Evolutionary conservation across 2,329 filamentous ascomycete species (phyloP), one percentile per base, ranked within the genome.

Genomic region (Hymenoscyphus fraxineus): DNA sequence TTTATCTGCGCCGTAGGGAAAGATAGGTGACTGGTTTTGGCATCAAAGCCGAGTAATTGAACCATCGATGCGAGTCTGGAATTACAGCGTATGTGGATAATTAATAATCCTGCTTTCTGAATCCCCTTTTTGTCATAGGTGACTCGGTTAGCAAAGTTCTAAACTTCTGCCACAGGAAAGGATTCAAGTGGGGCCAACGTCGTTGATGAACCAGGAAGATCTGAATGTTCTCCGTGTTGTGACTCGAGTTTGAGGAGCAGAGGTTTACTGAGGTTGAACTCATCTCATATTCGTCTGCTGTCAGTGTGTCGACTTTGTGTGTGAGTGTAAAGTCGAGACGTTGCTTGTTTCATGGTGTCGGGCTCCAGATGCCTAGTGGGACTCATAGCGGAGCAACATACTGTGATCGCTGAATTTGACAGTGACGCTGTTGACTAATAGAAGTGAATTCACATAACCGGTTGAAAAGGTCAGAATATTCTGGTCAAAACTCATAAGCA

Each of bases 261-360:
- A 19, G 47, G n/a, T 19, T 54, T 54, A 22, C 22, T 13, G 47
- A 22, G 47, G 47, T 54, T 13, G 47, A 54, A 22, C 22, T 22
- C 44, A 19, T 51, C 44, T 22, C 44, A 22, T 27, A n/a, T 51
- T 51, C 22, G 19, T 9, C 47, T 54, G 47, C 47, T 27, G 19
- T 54, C 47, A 54, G 10, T 54, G 22, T 51, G 16, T 13, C 22
- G 47, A 27, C 22, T 12, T 27, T 54, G 44, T 9, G n/a, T 51
- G 44, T 51, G 44, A 51, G 44, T 51, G 44, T 12, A 54, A 54
- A 54, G 47, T 54, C 47, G 47, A 54, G 47, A 54, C 47, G 47
- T 54, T 54, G 47, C 19, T 54, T 54, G 47, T 54, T 54, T 54
- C 47, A 54, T 54, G 19, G 10, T 54, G 47, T 54, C 47, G 47